These are phyloP conservation scores for Pseudozyma tsukubaensis DNA, from an alignment of 1,284 basidiomycete species.

Conservation along the genomic window DNA sequence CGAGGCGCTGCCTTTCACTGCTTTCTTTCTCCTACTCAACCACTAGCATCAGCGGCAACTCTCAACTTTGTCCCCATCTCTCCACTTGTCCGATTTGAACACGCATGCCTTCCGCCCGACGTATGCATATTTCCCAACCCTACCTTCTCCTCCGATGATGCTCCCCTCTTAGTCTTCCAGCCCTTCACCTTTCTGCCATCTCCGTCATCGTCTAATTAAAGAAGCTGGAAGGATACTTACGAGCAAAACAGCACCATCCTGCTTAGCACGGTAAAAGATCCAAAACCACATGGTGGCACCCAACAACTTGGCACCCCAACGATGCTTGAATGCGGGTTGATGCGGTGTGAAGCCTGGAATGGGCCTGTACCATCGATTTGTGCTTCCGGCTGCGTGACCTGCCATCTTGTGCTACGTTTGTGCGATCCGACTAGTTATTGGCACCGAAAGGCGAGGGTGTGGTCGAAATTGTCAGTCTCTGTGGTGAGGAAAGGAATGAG, in stretches of 20 bases:
- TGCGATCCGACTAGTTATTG: no score
- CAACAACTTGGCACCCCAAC: constrained; percentile 61
- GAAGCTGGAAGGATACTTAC: constrained; percentile 53
- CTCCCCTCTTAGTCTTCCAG: no score
- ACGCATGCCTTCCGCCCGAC: no score
- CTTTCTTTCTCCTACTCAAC: not conserved
- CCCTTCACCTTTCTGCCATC: not conserved
- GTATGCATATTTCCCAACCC: no score
- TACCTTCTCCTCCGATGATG: no score
- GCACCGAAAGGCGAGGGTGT: no score
- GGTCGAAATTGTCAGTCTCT: no score
- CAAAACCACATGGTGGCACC: constrained; percentile 68
- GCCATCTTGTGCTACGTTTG: constrained; percentile 41
- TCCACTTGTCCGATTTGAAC: no score
- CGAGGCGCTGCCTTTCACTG: no score
- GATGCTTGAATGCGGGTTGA: constrained; percentile 62
- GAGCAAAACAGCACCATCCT: constrained; percentile 66
- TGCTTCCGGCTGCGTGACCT: constrained; percentile 18
- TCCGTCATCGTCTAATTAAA: not conserved
- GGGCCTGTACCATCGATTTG: constrained; percentile 60
- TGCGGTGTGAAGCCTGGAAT: constrained; percentile 64
- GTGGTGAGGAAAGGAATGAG: no score
- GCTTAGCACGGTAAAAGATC: constrained; percentile 67
- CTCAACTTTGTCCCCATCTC: no score
- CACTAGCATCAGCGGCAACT: not conserved